A percentile compares a stretch with the other conserved stretches of the same genome.
phyloP scores from a whole-genome alignment of 1,139 yeast genomes.

The Hansenula lynferdii region DNA sequence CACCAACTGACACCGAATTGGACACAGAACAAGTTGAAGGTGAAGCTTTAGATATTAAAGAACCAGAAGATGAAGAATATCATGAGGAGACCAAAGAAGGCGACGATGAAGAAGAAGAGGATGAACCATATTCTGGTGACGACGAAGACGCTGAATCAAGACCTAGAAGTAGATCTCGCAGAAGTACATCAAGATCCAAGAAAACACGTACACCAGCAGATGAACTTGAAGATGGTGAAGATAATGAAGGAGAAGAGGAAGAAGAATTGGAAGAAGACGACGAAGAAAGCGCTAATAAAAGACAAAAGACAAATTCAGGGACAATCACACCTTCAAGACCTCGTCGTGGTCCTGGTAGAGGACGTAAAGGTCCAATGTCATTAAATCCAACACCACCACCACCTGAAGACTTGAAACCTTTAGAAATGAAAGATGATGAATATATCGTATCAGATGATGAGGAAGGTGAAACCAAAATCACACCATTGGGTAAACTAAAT shows the following conservation, averaged over 20 bases:
- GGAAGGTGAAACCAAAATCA: slow-evolving; percentile 74
- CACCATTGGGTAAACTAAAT: slow-evolving; percentile 56
- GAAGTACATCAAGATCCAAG: slow-evolving; percentile 4
- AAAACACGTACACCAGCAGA: slow-evolving; percentile 1
- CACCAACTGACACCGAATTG: not conserved
- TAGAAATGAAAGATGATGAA: slow-evolving; percentile 71
- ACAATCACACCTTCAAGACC: not conserved
- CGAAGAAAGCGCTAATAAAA: slow-evolving; percentile 9
- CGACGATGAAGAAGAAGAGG: slow-evolving; percentile 3
- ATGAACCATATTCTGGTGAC: slow-evolving; percentile 1
- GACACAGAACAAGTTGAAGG: slow-evolving; percentile 6
- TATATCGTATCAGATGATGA: slow-evolving; percentile 76
- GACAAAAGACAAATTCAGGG: slow-evolving; percentile 6
- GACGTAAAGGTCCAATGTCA: slow-evolving; percentile 14
- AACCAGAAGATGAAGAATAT: slow-evolving; percentile 5
- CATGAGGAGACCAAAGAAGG: not conserved
- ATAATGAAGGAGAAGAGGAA: slow-evolving; percentile 5
- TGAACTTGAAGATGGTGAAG: slow-evolving; percentile 6
- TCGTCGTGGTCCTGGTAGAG: slow-evolving; percentile 13
- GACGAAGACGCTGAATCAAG: slow-evolving; percentile 2
- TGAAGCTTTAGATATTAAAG: slow-evolving; percentile 4
- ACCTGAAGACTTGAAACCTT: slow-evolving; percentile 36
- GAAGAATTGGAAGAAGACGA: slow-evolving; percentile 3
- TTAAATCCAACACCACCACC: slow-evolving; percentile 13
- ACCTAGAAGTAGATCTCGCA: slow-evolving; percentile 5